phyloP scores from a whole-genome alignment of 2,329 filamentous ascomycete genomes.

The Phaeosphaeria sp. region DNA sequence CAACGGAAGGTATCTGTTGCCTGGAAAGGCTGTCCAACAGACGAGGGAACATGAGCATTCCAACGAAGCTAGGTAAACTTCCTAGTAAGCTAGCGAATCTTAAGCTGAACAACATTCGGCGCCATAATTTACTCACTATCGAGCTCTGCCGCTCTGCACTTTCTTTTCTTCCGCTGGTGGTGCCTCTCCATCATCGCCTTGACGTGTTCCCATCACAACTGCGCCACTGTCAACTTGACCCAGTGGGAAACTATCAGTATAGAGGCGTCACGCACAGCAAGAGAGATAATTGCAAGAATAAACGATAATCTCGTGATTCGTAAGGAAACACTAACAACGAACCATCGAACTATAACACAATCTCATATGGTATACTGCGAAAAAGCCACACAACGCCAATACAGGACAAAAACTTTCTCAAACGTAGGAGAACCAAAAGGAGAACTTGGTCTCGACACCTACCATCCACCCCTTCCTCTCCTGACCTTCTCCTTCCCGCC shows the following conservation, averaged over 20 bases:
- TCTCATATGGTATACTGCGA: slow-evolving; percentile 3
- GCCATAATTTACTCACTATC: no score
- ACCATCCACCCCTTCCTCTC: slow-evolving; percentile 48
- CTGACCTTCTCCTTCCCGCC: slow-evolving; percentile 43
- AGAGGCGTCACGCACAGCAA: background rate
- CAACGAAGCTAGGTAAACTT: no score
- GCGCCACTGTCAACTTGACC: no score
- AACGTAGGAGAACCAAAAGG: background rate
- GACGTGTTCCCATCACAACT: no score
- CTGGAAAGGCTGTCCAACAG: no score
- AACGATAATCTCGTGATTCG: background rate
- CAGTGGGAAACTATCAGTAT: background rate
- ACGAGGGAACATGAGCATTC: no score
- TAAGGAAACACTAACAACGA: background rate
- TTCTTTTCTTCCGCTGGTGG: no score
- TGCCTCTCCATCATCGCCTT: no score
- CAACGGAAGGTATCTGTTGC: no score
- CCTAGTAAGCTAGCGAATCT: no score
- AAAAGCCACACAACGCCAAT: background rate
- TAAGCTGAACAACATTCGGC: no score
- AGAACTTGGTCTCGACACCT: background rate
- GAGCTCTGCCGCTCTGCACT: no score
- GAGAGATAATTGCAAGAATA: background rate
- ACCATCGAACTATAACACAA: background rate
- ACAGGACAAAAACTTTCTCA: background rate